Evolutionary conservation across 2,329 filamentous ascomycete genomes (phyloP).

Genomic region (Neonectria punicea): DNA sequence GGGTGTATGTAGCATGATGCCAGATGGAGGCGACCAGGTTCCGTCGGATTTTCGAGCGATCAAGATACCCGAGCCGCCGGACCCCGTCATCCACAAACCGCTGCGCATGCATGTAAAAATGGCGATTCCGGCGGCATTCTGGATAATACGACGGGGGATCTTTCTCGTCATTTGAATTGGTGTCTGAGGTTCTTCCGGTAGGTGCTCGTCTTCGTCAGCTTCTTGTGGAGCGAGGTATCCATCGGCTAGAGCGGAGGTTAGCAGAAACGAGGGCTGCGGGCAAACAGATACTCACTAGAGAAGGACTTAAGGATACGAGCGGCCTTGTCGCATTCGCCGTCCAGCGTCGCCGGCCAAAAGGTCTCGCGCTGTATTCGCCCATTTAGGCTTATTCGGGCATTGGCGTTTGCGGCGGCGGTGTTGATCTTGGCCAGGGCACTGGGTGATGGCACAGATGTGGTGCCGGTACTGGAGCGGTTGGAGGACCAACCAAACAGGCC

Average conservation of each 20-base stretch:
- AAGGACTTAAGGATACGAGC: slow-evolving; percentile 90
- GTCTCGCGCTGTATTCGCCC: slow-evolving; percentile 64
- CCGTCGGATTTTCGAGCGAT: slow-evolving; percentile 87
- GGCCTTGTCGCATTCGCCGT: slow-evolving; percentile 91
- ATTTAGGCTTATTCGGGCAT: slow-evolving; percentile 23
- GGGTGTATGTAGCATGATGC: slow-evolving; percentile 89
- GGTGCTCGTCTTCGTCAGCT: slow-evolving; percentile 45
- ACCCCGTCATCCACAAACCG: slow-evolving; percentile 90
- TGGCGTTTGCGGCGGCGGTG: slow-evolving; percentile 47
- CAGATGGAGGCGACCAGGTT: slow-evolving; percentile 90
- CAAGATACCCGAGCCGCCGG: slow-evolving; percentile 88
- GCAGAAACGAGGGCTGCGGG: slow-evolving; percentile 17
- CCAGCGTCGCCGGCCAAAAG: slow-evolving; percentile 86
- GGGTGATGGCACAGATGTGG: slow-evolving; percentile 31
- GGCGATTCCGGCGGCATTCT: slow-evolving; percentile 88
- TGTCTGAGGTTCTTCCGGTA: slow-evolving; percentile 56
- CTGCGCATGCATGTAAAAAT: slow-evolving; percentile 97
- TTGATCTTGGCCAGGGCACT: slow-evolving; percentile 48
- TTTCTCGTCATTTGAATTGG: slow-evolving; percentile 74
- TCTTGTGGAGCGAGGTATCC: slow-evolving; percentile 63
- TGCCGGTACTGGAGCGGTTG: slow-evolving; percentile 58
- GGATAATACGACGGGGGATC: slow-evolving; percentile 86
- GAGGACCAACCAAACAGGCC: slow-evolving; percentile 57
- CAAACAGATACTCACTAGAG: slow-evolving; percentile 68
- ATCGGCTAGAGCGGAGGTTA: slow-evolving; percentile 56